Base-by-base conservation (phyloP, 768 basidiomycete species). In the Mycena metata region DNA sequence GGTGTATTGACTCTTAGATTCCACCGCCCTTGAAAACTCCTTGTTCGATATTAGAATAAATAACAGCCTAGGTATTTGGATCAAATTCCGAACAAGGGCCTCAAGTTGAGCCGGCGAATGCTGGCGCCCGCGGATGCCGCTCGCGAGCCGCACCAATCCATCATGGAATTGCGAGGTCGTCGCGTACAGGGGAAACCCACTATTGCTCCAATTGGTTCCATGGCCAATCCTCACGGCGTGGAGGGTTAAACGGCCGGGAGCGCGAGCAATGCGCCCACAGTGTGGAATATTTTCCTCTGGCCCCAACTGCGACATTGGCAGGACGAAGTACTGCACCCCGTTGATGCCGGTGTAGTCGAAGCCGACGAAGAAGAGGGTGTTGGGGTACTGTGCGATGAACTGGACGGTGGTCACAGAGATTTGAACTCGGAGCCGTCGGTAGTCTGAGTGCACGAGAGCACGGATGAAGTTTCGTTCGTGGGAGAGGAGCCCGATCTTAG, bases 361-460 rank as follows among this genome's bases (percentile, higher is more conserved):
- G 30, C 30, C 51, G 33, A 63, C 62, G 62, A 55, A 54, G 52
- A 63, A 63, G 19, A 11, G 13, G 45, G 26, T 33, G 19, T 42
- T 43, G 24, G 49, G 62, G 45, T 36, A 12, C 21, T 63, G 26
- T 21, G 30, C 39, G 51, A 63, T 54, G 16, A 63, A 63, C 9
- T 35, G 26, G 13, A 63, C 24, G 42, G 45, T 54, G 35, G 9
- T 26, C 6, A 55, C 23, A 30, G 52, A 43, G 19, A 63, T 55
- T 36, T 6, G 52, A 30, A 50, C 8, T 17, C 62, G 62, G 30
- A 55, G 12, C 46, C 52, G 52, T 42, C 35, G 62, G 46, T 64
- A 64, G 51, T 64, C 62, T 23, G 52, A 55, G 52, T 64, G 62
- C 52, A 64, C n/a, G 12, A 64, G 62, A 33, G 43, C 52, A n/a